phyloP scores from a whole-genome alignment of 495 filamentous ascomycete species.

The Podospora tetraspora region DNA sequence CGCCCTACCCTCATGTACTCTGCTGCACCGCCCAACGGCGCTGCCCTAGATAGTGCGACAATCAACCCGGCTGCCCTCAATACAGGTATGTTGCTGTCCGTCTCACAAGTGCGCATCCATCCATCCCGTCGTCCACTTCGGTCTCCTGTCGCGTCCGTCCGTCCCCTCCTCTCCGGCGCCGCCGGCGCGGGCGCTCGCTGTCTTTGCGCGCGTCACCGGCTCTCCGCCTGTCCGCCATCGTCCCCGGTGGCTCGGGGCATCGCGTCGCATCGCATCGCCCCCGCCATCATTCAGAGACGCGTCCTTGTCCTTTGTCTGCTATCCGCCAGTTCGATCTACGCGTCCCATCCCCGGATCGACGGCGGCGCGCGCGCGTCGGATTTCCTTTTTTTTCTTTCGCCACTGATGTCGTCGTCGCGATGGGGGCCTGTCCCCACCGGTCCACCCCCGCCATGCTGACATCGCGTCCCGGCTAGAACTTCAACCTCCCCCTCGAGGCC shows the following conservation, averaged over 20 bases:
- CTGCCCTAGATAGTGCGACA: slow-evolving; percentile 46
- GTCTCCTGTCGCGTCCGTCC: not conserved
- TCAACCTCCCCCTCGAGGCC: slow-evolving; percentile 55
- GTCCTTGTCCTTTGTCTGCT: not conserved
- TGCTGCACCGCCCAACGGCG: slow-evolving; percentile 48
- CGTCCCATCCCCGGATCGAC: not conserved
- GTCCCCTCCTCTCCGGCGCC: not conserved
- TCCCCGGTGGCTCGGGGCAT: not conserved
- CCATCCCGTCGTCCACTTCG: not conserved
- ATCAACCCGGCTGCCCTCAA: slow-evolving; percentile 53
- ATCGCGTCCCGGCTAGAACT: slow-evolving; percentile 32
- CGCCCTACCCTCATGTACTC: slow-evolving; percentile 48
- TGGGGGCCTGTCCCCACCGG: slow-evolving; percentile 3
- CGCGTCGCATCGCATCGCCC: not conserved
- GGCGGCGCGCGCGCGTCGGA: not conserved
- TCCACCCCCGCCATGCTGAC: slow-evolving; percentile 22
- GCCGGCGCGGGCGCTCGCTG: not conserved
- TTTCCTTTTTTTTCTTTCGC: not conserved
- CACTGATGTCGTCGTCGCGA: slow-evolving; percentile 8
- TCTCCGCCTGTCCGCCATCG: not conserved
- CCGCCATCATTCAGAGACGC: not conserved
- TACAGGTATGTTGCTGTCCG: slow-evolving; percentile 40
- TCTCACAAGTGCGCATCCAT: slow-evolving; percentile 13
- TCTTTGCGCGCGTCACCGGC: not conserved
- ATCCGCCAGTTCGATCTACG: too few species aligned